Evolutionary conservation across 371 early-diverging fungal genomes (phyloP).

Genomic region (Basidiobolus meristosporus): DNA sequence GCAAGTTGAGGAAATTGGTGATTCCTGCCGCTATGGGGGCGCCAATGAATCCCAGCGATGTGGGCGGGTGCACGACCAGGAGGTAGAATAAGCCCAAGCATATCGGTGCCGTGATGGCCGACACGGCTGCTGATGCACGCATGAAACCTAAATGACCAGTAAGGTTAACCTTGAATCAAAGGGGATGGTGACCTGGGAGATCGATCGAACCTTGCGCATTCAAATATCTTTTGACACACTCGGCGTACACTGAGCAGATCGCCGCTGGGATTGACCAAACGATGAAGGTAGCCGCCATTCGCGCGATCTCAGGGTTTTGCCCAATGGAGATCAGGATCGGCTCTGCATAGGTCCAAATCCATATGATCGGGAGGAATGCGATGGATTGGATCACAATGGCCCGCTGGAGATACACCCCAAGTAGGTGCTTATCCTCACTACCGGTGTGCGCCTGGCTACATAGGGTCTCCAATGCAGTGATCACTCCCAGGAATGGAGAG

Average conservation of each 20-base stretch:
- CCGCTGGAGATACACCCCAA: constrained; percentile 70
- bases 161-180: no score
- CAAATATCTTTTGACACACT: constrained; percentile 59
- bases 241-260: constrained; percentile 52
- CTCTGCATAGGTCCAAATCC: constrained; percentile 53
- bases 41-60: constrained; percentile 59
- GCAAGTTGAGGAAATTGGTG: constrained; percentile 52
- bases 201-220: constrained; percentile 40
- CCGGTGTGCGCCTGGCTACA: constrained; percentile 76
- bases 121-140: constrained; percentile 54
- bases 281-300: constrained; percentile 33
- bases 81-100: constrained; percentile 50
- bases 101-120: constrained; percentile 45
- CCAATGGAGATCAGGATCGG: constrained; percentile 23
- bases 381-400: constrained; percentile 43
- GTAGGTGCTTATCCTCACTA: constrained; percentile 33
- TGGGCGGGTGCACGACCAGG: constrained; percentile 46
- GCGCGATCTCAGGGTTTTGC: constrained; percentile 29
- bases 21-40: constrained; percentile 62
- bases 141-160: constrained; percentile 46
- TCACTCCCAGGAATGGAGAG: constrained; percentile 54
- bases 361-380: constrained; percentile 43
- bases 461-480: constrained; percentile 73
- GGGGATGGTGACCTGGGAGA: neutral
- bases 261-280: constrained; percentile 42